Conservation (phyloP, 768 basidiomycete species). For the Termitomyces sp. region DNA sequence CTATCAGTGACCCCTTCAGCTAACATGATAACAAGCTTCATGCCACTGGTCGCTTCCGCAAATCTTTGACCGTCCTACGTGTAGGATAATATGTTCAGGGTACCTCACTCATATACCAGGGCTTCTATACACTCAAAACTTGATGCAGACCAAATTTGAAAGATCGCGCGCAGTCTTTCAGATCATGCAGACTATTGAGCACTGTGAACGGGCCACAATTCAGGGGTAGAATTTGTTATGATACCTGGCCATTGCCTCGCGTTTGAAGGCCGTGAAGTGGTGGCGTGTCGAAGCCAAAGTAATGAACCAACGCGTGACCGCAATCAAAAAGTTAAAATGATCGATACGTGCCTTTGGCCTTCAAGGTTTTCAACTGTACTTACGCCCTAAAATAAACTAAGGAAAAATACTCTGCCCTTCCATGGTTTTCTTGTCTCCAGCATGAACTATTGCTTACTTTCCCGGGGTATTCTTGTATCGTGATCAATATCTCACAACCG, state of each 20-base stretch:
- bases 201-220: neutral
- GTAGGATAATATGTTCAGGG: neutral
- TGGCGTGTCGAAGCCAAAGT: neutral
- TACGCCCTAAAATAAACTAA: too few relatives aligned
- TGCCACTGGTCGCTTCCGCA: too few relatives aligned
- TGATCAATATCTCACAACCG: too few relatives aligned
- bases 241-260: too few relatives aligned
- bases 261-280: neutral
- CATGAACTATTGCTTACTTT: too few relatives aligned
- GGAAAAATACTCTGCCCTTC: too few relatives aligned
- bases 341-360: neutral
- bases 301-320: neutral
- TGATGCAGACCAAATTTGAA: neutral
- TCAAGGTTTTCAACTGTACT: too few relatives aligned
- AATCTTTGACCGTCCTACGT: too few relatives aligned
- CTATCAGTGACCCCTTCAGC: neutral
- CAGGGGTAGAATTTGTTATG: neutral
- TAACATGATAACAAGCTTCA: neutral
- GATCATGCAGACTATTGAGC: neutral
- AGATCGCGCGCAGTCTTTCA: neutral
- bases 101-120: neutral
- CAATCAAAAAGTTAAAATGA: neutral
- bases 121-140: neutral
- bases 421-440: too few relatives aligned
- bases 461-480: too few relatives aligned